Evolutionary conservation across 1,284 basidiomycete genomes (phyloP).

Genomic region (Cryptococcus hybrid): DNA sequence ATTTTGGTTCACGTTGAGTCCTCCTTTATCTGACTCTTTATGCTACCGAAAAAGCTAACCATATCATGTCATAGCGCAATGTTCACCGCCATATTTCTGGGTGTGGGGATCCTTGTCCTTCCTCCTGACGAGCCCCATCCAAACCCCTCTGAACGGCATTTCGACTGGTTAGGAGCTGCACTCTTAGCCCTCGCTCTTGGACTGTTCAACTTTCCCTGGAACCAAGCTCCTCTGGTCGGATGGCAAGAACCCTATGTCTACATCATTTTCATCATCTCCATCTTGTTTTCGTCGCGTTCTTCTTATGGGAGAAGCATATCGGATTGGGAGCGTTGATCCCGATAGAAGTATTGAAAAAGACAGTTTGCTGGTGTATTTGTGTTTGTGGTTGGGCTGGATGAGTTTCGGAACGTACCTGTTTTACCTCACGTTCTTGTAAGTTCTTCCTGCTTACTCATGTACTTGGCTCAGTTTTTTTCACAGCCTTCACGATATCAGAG

Average conservation of each 20-base stretch:
- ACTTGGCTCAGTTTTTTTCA: background rate
- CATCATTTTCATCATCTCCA: slow-evolving; percentile 23
- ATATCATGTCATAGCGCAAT: slow-evolving; percentile 13
- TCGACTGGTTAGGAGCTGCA: slow-evolving; percentile 23
- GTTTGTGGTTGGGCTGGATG: slow-evolving; percentile 33
- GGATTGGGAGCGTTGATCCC: slow-evolving; percentile 28
- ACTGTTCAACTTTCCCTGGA: slow-evolving; percentile 36
- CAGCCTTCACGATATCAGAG: slow-evolving; percentile 24
- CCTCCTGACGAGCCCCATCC: slow-evolving; percentile 16
- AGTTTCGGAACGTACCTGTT: slow-evolving; percentile 30
- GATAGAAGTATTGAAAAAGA: slow-evolving; percentile 19
- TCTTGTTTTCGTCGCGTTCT: slow-evolving; percentile 21
- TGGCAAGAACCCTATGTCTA: slow-evolving; percentile 31
- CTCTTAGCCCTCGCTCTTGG: slow-evolving; percentile 24
- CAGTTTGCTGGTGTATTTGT: slow-evolving; percentile 24
- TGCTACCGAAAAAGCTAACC: background rate
- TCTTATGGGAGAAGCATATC: slow-evolving; percentile 21
- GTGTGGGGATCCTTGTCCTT: slow-evolving; percentile 17
- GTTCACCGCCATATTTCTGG: slow-evolving; percentile 15
- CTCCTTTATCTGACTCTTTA: no score
- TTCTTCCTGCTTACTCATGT: background rate
- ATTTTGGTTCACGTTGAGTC: slow-evolving; percentile 30
- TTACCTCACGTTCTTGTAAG: slow-evolving; percentile 22
- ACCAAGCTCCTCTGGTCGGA: slow-evolving; percentile 24
- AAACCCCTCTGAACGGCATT: slow-evolving; percentile 1